Percentiles rank a stretch among this genome's conserved stretches.
Evolutionary conservation across 2,329 filamentous ascomycete genomes (phyloP).

Genomic region (Raffaelea albimanens): DNA sequence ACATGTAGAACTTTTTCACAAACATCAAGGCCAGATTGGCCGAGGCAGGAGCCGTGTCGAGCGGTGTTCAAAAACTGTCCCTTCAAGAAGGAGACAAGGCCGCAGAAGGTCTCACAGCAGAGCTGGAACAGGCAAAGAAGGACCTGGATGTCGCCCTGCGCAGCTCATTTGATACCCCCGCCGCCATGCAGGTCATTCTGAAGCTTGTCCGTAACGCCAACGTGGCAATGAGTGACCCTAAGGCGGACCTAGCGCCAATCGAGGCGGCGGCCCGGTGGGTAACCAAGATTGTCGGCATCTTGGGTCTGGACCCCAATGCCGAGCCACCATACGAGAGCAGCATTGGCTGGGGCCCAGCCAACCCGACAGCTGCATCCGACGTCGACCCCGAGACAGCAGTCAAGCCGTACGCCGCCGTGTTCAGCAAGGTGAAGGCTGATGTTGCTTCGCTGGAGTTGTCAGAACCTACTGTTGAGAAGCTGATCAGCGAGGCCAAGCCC

Average conservation of each 20-base stretch:
- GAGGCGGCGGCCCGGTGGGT: constrained; percentile 46
- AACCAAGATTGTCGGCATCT: constrained; percentile 55
- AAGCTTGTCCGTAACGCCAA: constrained; percentile 59
- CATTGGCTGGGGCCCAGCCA: constrained; percentile 59
- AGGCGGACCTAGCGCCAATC: constrained; percentile 11
- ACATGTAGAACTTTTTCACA: constrained; percentile 11
- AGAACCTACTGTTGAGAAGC: constrained; percentile 1
- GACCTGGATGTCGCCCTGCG: constrained; percentile 52
- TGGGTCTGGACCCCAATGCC: constrained; percentile 46
- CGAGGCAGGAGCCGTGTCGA: constrained; percentile 2
- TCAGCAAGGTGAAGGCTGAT: constrained; percentile 9
- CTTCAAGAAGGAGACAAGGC: not conserved
- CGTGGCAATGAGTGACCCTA: constrained; percentile 17
- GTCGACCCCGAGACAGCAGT: constrained; percentile 10
- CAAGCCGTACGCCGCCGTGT: constrained; percentile 11
- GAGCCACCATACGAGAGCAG: constrained; percentile 26
- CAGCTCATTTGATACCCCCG: constrained; percentile 61
- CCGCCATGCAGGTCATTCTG: constrained; percentile 51
- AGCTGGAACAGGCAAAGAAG: constrained; percentile 43
- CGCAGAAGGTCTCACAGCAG: constrained; percentile 17
- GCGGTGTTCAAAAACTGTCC: constrained; percentile 8
- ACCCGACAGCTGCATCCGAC: constrained; percentile 34
- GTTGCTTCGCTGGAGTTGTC: constrained; percentile 8
- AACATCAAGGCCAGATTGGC: constrained; percentile 12
- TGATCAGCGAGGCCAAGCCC: constrained; percentile 5